Evolutionary conservation across 2,329 filamentous ascomycete species (phyloP), one percentile per base, ranked within the genome.

Genomic region (Alternaria sp.): DNA sequence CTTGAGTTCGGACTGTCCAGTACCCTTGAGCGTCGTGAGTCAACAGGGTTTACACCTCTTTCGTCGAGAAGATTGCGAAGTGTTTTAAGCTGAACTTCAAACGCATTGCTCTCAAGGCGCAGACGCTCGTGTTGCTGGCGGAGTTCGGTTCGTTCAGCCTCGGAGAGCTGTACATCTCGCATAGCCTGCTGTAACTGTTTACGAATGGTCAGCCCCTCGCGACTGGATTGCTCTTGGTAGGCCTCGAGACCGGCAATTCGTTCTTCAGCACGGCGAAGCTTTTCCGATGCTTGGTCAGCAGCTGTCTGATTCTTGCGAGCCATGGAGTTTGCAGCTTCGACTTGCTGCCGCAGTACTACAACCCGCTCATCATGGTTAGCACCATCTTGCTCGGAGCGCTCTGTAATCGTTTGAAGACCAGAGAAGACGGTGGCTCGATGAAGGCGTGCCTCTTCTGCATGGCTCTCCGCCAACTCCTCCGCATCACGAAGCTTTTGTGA

Each of bases 211-310:
- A 99, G 88, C 49, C 93, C 93, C 78, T 99, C 96, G 44, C 95
- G 88, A 78, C 94, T 98, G 4, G 94, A 91, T 79, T 99, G 95
- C 75, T 99, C 95, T 80, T 99, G 95, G 77, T 98, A 98, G 28
- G 93, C 92, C 78, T 99, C 95, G 4, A 99, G 86, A 7, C 95
- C 95, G 5, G 95, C 96, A 76, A 99, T 98, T 42, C 95, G 89
- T 81, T 98, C 96, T 80, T 99, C 96, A 4, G 95, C 95, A 59
- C 91, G 91, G 54, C 95, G 91, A 54, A 99, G 84, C 76, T 94
- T 96, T 74, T 97, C 93, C 0, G 93, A 91, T 3, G 94, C 93
- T 26, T 85, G 81, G 76, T 99, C 93, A 1, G 94, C 94, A 60
- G 96, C 94, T 62, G 90, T 86, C 77, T 97, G 93, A 69, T 97